Base-by-base conservation (phyloP, 1,139 yeast species). In the Petasospora fabianii region DNA sequence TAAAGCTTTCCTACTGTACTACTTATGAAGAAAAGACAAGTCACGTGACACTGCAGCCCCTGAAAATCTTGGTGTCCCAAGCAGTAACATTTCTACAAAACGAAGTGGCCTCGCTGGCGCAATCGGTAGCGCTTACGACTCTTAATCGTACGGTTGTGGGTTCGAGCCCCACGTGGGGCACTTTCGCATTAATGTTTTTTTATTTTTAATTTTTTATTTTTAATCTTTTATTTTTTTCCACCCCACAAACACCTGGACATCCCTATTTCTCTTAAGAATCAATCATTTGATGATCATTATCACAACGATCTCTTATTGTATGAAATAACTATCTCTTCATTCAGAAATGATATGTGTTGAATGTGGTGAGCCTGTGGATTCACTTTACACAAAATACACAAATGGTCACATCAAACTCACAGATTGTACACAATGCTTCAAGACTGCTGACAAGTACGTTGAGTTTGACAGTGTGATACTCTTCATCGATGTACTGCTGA, bases 391-490 rank as follows among this genome's bases (percentile, higher is more conserved):
- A 18, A 72, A 71, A 47, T 88, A 85, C 61, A 77, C 92, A 32
- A 81, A 83, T 41, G 80, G 82, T 35, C 90, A 88, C 53, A 85
- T 90, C 36, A 78, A 84, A 48, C 71, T 88, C 35, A 82, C 96
- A 1, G 80, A 82, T 32, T 92, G 99, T 54, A 68, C 77, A 1
- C 60, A 65, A 20, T 92, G 99, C 59, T 72, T 75, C 32, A 67
- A 71, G 39, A 78, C 85, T 14, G 95, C 92, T 2, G 99, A 92
- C 62, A 84, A 84, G 58, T 92, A 94, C 62, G 83, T 92, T 29
- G 99, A 92, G 58, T 84, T 80, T 50, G 99, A 92, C 59, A 75
- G 79, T 39, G 95, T 90, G 16, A 66, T 92, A 2, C 65, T 92
- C 21, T 84, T 87, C 55, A 80, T 94, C 27, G 98, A 94, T 55